Base-by-base conservation (phyloP, 2,329 filamentous ascomycete species). In the Alternaria sp. region DNA sequence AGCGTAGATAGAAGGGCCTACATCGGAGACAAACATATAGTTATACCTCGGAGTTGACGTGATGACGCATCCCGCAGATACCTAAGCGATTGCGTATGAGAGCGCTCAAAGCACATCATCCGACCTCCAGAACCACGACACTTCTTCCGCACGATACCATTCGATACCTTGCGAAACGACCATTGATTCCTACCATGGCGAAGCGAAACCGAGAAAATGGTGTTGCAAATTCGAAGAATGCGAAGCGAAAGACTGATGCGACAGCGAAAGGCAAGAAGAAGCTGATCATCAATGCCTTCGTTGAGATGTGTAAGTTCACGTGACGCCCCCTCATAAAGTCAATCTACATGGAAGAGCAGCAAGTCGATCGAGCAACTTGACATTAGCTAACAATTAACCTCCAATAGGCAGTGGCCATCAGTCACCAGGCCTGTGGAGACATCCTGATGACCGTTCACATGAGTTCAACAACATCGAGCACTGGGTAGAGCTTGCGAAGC, bases 391-490 rank as follows among this genome's bases (percentile, higher is more conserved):
- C 37, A 60, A 47, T 47, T 14, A 47, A 7, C 21, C 50, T 55
- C 21, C 5, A 46, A 62, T 50, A 76, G 74, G 74, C 41, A 72
- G 73, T 58, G 74, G 70, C 25, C 77, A 78, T 44, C 75, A 76
- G 55, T 86, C 85, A 4, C 86, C 87, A 7, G 87, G 87, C 1
- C 80, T 88, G 5, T 89, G 89, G 89, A 83, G 85, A 37, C 89
- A 92, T 69, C 90, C 89, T 2, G 82, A 87, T 15, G 89, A 92
- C 67, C 81, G 87, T 67, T 90, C 89, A 2, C 84, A 84, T 67
- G 79, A 86, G 18, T 92, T 91, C 68, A 72, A 75, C 64, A 66
- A 75, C 61, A 63, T 78, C 26, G 61, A 78, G 11, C 77, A 79
- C 44, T 82, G 79, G 80, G 75, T 78, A 20, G 68, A 77, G 28